A percentile compares a stretch with the other conserved stretches of the same genome.
Conservation (phyloP, 768 basidiomycete genomes). For the Peribolospora kevripleyi region DNA sequence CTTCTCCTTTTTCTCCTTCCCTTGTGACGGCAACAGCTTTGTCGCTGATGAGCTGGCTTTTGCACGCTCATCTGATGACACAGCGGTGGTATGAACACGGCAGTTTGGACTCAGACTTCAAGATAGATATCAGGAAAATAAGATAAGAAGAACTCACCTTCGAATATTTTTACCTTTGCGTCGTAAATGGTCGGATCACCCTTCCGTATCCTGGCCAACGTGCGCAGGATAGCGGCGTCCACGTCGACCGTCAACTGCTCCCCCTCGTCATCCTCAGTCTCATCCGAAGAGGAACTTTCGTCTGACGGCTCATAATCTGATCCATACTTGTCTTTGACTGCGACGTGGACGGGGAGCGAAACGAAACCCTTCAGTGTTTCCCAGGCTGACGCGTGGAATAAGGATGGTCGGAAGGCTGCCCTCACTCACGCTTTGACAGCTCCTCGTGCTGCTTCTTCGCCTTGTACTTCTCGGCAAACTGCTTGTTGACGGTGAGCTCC, state of each 20-base stretch:
- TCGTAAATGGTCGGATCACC: slow-evolving; percentile 73
- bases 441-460: slow-evolving; percentile 67
- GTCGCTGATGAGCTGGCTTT: background rate
- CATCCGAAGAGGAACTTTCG: slow-evolving; percentile 25
- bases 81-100: slow-evolving; percentile 21
- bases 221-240: slow-evolving; percentile 80
- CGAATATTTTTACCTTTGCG: slow-evolving; percentile 41
- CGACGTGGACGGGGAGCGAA: slow-evolving; percentile 2
- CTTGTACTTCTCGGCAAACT: slow-evolving; percentile 59
- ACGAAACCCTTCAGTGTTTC: background rate
- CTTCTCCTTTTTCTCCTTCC: slow-evolving; percentile 13
- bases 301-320: slow-evolving; percentile 19
- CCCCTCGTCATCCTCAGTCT: slow-evolving; percentile 60
- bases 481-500: slow-evolving; percentile 31
- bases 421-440: slow-evolving; percentile 40
- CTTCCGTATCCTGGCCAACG: slow-evolving; percentile 55
- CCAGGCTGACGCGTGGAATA: background rate
- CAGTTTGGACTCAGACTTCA: slow-evolving; percentile 19
- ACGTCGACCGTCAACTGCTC: slow-evolving; percentile 80
- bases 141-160: slow-evolving; percentile 28
- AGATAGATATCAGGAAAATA: background rate
- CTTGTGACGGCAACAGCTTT: background rate
- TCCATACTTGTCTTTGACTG: slow-evolving; percentile 62
- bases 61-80: slow-evolving; percentile 28
- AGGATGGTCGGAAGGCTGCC: background rate